phyloP scores from a whole-genome alignment of 768 basidiomycete genomes.

The Rhizopogon vulgaris region DNA sequence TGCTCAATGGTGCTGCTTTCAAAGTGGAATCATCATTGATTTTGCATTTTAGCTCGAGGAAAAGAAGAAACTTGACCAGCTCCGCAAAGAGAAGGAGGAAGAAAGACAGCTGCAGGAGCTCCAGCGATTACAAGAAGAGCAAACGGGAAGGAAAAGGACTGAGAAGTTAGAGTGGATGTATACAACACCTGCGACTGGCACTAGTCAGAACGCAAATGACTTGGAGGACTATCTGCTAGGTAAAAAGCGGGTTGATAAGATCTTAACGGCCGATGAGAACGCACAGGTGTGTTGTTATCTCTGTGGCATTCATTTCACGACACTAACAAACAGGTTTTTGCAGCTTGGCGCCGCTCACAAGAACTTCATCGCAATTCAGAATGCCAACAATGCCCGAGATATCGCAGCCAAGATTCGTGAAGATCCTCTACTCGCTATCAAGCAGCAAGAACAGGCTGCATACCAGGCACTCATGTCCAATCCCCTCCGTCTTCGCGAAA shows the following conservation, averaged over 20 bases:
- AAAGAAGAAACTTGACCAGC: conserved; percentile 96
- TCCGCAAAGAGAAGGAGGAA: conserved; percentile 96
- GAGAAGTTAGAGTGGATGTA: conserved; percentile 99
- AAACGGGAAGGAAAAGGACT: conserved; percentile 89
- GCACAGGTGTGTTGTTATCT: conserved; percentile 54
- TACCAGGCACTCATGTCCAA: conserved; percentile 83
- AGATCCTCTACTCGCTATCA: conserved; percentile 95
- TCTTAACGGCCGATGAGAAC: conserved; percentile 86
- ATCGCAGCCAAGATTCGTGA: conserved; percentile 92
- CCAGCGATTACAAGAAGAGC: conserved; percentile 90
- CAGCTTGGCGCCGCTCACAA: conserved; percentile 84
- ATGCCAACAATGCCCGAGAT: conserved; percentile 86
- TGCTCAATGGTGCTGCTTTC: conserved; percentile 7
- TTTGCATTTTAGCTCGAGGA: conserved; percentile 74
- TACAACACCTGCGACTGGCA: conserved; percentile 93
- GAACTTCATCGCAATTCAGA: conserved; percentile 91
- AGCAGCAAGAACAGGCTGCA: conserved; percentile 94
- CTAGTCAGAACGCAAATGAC: conserved; percentile 79
- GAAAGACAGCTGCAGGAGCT: conserved; percentile 95
- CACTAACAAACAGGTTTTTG: conserved; percentile 5
- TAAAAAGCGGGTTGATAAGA: conserved; percentile 97
- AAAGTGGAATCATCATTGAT: conserved; percentile 2
- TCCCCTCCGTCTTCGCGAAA: conserved; percentile 74
- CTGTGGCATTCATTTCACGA: neutral
- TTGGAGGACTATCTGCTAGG: conserved; percentile 95